Evolutionary conservation across 2,329 filamentous ascomycete genomes (phyloP).

Genomic region (Nakataea oryzae): DNA sequence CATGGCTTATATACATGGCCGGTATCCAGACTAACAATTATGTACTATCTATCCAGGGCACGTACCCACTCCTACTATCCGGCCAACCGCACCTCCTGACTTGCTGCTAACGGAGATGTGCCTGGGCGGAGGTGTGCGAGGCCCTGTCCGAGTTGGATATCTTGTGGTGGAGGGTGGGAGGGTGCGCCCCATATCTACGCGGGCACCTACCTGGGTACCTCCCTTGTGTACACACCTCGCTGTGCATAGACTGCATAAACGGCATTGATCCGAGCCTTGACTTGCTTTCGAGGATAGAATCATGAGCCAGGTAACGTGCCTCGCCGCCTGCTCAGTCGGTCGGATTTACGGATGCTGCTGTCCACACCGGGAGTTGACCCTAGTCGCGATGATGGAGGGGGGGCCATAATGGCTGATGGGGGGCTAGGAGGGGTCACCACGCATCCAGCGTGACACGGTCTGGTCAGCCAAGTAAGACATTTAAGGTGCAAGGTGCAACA

Average conservation of each 20-base stretch:
- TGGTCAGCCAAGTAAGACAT: background rate
- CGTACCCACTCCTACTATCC: slow-evolving; percentile 2
- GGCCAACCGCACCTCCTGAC: slow-evolving; percentile 12
- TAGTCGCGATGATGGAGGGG: background rate
- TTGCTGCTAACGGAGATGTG: slow-evolving; percentile 3
- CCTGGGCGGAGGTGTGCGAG: slow-evolving; percentile 15
- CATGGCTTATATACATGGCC: background rate
- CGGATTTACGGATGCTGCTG: background rate
- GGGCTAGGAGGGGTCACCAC: background rate
- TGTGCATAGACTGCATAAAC: too few relatives aligned
- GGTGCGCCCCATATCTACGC: background rate
- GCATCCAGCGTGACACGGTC: background rate
- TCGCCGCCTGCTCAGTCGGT: background rate
- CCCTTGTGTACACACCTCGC: background rate
- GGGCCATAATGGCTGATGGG: background rate
- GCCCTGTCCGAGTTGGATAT: background rate
- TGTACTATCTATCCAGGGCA: slow-evolving; percentile 3
- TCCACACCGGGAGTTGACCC: background rate
- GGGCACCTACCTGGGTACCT: background rate
- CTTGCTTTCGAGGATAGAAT: background rate
- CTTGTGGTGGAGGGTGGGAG: background rate
- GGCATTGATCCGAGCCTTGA: too few relatives aligned
- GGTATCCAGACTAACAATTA: slow-evolving; percentile 3
- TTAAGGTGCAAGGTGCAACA: background rate
- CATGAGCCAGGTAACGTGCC: background rate